Evolutionary conservation across 768 basidiomycete species (phyloP), one percentile per base, ranked within the genome.

Genomic region (Macrolepiota albuminosa): DNA sequence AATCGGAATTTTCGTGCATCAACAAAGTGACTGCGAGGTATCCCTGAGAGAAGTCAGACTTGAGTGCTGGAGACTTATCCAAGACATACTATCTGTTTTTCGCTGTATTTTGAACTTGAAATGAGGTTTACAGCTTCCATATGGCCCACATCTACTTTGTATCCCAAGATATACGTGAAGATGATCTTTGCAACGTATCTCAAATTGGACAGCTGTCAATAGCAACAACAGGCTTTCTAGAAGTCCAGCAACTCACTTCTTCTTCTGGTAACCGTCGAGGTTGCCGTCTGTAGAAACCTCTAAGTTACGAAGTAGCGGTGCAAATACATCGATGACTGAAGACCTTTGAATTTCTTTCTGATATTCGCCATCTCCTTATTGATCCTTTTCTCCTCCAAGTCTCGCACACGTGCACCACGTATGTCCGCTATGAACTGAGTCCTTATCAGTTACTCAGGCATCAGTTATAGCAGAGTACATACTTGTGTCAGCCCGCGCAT

Each of bases 341-440:
- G 13, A 91, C 95, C 93, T 82, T 98, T 98, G 81, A 99, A 98
- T 74, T 96, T 94, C 81, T 97, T 96, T 61, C 97, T 82, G 63
- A 99, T 99, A 68, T 99, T 98, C 0, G 97, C 97, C 97, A 99
- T 98, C 77, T 99, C 97, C 75, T 98, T 95, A 78, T 99, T 99
- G 67, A 99, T 97, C 57, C 97, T 81, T 76, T 98, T 98, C 81
- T 98, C 96, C 71, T 99, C 97, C 55, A 98, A 77, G 73, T 99
- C 97, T 57, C 96, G 86, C 24, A 98, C 95, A 59, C 96, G 81
- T 53, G 96, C 96, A 53, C 97, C 95, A 58, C 97, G 90, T 69
- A 99, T 92, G 75, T 99, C 97, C 72, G 96, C 95, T 72, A 99
- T 99, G 82, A 98, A 97, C 95, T 97, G 57, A 47, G 53, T 24